Evolutionary conservation across 331 rosid species (phyloP), one percentile per base, ranked within the genome.

Genomic region (Acacia concinna): DNA sequence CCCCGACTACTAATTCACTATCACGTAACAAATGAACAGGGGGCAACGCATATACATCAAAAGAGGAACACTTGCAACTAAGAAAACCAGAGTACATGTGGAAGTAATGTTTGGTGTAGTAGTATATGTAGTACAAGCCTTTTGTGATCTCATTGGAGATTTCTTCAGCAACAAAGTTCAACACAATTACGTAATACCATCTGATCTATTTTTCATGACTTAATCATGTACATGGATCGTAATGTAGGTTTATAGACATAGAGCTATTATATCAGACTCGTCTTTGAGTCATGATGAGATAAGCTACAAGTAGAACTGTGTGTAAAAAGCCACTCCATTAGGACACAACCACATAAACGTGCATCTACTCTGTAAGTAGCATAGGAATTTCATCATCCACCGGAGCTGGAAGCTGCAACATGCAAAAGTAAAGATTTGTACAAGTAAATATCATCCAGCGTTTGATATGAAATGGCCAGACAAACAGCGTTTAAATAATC

Each of bases 341-440:
- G 62, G 49, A 11, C 68, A 44, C 72, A 78, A 32, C 21, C 75
- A 68, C 59, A 4, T 54, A 30, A 73, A 67, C 31, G 60, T 7
- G 74, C 30, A 56, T 63, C 87, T 92, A 92, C 86, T 92, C 97
- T 0, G 97, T 92, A 25, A 92, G 81, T 47, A 90, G 92, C 96
- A 92, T 89, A 70, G 89, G 86, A 66, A 89, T 69, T 75, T 92
- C 96, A 65, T 92, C 95, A 67, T 81, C 80, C 76, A 81, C 76
- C 0, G 90, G 89, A 46, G 77, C 77, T 52, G 96, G 94, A 43
- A 92, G 89, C 97, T 92, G 96, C 88, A 90, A 85, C 79, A 78
- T 49, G 68, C 74, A 77, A 83, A 79, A 81, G 52, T 30, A 37
- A 27, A 6, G 71, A 74, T 52, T 69, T 72, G 75, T 46, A 13